Evolutionary conservation across 2,329 filamentous ascomycete genomes (phyloP).

Genomic region (Parafenestella ontariensis): DNA sequence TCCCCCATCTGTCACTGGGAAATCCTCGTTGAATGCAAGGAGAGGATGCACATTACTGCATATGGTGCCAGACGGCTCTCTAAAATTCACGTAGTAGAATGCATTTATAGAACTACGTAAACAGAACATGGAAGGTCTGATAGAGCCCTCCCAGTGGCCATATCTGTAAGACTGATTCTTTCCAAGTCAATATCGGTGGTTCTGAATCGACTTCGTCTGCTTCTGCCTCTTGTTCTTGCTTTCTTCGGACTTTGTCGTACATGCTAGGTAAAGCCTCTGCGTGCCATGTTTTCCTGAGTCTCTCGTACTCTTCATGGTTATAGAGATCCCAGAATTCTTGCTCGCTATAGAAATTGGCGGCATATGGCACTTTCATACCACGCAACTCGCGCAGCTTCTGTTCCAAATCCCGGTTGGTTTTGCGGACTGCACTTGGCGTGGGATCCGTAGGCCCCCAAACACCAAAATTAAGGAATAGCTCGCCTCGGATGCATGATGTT

Average conservation of each 20-base stretch:
- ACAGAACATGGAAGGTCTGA: slow-evolving; percentile 2
- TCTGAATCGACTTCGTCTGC: slow-evolving; percentile 31
- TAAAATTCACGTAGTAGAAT: no score
- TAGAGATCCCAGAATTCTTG: slow-evolving; percentile 71
- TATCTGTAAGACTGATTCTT: background rate
- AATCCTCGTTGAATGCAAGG: background rate
- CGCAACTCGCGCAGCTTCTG: slow-evolving; percentile 69
- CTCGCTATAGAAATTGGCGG: slow-evolving; percentile 78
- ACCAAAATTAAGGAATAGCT: slow-evolving; percentile 49
- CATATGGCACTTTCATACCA: slow-evolving; percentile 85
- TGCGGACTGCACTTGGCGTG: slow-evolving; percentile 63
- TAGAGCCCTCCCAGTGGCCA: slow-evolving; percentile 6
- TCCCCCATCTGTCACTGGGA: no score
- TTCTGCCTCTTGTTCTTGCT: background rate
- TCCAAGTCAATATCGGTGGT: background rate
- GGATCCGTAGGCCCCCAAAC: slow-evolving; percentile 77
- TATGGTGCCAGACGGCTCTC: background rate
- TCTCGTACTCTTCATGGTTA: slow-evolving; percentile 63
- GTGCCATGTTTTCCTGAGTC: slow-evolving; percentile 61
- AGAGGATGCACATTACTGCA: no score
- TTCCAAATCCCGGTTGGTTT: slow-evolving; percentile 74
- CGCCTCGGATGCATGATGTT: background rate
- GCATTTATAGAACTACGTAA: background rate
- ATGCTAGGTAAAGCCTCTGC: slow-evolving; percentile 66
- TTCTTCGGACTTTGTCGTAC: slow-evolving; percentile 64